Conservation (phyloP, 495 filamentous ascomycete species). For the Talaromyces adpressus region DNA sequence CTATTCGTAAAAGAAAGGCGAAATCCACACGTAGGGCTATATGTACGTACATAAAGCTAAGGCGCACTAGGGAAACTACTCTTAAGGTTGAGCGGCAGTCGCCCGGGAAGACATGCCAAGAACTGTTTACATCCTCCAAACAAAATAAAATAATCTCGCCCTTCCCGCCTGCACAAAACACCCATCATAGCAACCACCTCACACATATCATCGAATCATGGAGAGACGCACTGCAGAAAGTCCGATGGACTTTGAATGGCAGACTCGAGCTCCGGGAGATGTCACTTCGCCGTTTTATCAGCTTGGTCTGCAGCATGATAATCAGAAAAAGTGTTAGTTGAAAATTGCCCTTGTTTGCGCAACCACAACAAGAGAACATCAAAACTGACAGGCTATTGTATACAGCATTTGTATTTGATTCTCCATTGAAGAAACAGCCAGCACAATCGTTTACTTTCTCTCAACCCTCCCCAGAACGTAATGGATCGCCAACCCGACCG, state of each 20-base stretch:
- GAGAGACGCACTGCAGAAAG: conserved; percentile 44
- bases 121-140: conserved; percentile 9
- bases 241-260: conserved; percentile 67
- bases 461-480: conserved; percentile 22
- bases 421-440: conserved; percentile 37
- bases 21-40: neutral
- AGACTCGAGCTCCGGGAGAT: conserved; percentile 49
- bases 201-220: conserved; percentile 18
- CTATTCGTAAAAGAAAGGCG: neutral
- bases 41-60: neutral
- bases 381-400: conserved; percentile 10
- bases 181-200: conserved; percentile 10
- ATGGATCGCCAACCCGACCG: conserved; percentile 19
- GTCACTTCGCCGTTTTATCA: conserved; percentile 53
- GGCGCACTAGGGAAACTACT: neutral
- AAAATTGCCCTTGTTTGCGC: neutral
- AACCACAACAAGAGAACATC: neutral
- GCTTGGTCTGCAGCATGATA: conserved; percentile 36
- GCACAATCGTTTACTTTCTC: conserved; percentile 35
- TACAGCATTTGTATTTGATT: conserved; percentile 46
- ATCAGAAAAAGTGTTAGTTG: conserved; percentile 45
- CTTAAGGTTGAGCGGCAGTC: neutral
- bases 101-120: neutral
- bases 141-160: conserved; percentile 8
- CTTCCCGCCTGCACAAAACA: conserved; percentile 7